Evolutionary conservation across 2,329 filamentous ascomycete genomes (phyloP).

Genomic region (Colletotrichum godetiae): DNA sequence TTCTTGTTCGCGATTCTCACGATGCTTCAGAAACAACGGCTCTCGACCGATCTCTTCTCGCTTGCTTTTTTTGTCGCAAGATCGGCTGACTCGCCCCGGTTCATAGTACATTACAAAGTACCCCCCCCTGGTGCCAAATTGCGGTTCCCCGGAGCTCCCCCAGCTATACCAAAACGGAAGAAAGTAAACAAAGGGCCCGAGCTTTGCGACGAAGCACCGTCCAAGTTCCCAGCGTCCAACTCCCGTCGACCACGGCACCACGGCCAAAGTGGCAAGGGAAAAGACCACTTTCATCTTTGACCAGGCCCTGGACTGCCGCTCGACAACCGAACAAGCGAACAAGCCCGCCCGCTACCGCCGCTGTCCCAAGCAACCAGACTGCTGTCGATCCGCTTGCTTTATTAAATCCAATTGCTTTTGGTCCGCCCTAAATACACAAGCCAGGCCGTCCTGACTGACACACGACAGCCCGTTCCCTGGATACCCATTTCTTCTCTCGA

Average conservation of each 20-base stretch:
- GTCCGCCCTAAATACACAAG: constrained; percentile 31
- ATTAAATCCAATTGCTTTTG: constrained; percentile 33
- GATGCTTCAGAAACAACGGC: constrained; percentile 38
- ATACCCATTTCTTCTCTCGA: constrained; percentile 35
- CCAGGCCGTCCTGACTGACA: constrained; percentile 36
- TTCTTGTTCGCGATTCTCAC: constrained; percentile 34
- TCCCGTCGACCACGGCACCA: not conserved
- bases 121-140: constrained; percentile 33
- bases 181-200: constrained; percentile 55
- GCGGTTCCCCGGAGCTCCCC: constrained; percentile 31
- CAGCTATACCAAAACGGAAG: constrained; percentile 51
- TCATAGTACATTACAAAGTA: constrained; percentile 9
- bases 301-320: constrained; percentile 23
- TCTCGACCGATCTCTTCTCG: constrained; percentile 23
- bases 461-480: constrained; percentile 32
- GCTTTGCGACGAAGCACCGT: constrained; percentile 39
- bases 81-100: constrained; percentile 35
- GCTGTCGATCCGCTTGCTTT: constrained; percentile 26
- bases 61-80: constrained; percentile 35
- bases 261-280: not conserved
- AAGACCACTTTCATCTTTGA: constrained; percentile 12
- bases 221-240: constrained; percentile 39
- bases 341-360: constrained; percentile 12
- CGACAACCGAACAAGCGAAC: constrained; percentile 14
- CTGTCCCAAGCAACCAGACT: constrained; percentile 36